phyloP scores from a whole-genome alignment of 768 basidiomycete species.

The Lepiota venenata region DNA sequence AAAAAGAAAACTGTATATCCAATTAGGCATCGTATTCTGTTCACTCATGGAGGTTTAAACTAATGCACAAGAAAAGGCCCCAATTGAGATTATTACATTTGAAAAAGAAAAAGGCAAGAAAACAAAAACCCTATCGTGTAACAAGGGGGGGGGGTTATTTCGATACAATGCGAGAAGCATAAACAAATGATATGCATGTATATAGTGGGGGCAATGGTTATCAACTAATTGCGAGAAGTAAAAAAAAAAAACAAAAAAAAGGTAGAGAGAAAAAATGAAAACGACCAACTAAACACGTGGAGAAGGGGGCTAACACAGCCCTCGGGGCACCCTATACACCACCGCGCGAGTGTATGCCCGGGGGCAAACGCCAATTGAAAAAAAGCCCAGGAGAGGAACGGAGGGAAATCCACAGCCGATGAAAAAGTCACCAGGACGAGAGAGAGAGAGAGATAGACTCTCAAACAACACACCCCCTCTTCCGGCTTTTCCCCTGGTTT shows the following conservation, averaged over 20 bases:
- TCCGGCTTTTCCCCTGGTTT: no score
- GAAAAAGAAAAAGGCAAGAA: constrained; percentile 7
- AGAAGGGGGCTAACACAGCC: no score
- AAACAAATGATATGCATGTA: constrained; percentile 4
- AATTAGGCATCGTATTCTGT: no score
- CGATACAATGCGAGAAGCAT: background rate
- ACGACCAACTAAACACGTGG: background rate
- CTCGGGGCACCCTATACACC: no score
- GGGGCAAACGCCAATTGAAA: background rate
- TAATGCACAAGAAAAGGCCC: background rate
- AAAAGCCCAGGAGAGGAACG: background rate
- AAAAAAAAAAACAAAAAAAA: no score
- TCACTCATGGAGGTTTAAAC: background rate
- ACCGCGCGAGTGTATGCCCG: no score
- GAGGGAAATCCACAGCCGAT: no score
- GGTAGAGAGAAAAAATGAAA: constrained; percentile 2
- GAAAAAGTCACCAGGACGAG: background rate
- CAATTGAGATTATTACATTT: constrained; percentile 10
- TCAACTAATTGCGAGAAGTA: no score
- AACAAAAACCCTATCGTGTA: background rate
- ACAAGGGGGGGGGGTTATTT: constrained; percentile 4
- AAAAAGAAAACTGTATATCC: no score
- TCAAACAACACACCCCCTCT: no score
- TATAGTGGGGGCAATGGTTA: background rate
- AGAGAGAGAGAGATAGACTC: background rate